Percentiles rank a stretch among this genome's conserved stretches.
Conservation (phyloP, 495 filamentous ascomycete species). For the Astrothelium macrocarpum region DNA sequence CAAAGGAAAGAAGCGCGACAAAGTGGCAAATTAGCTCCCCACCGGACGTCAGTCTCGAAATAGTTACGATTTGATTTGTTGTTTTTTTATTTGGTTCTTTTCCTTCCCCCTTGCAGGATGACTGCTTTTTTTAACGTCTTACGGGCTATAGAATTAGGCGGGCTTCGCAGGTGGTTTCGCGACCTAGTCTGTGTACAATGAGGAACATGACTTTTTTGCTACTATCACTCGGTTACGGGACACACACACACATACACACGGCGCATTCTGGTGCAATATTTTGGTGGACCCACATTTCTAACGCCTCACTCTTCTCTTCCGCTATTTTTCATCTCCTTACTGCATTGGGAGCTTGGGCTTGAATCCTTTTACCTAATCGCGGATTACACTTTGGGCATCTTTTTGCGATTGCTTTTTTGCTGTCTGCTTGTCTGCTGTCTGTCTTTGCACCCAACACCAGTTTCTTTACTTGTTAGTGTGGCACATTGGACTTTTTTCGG, state of each 20-base stretch:
- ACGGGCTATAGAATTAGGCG: neutral
- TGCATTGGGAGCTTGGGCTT: constrained; percentile 3
- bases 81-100: too few species aligned
- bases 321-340: neutral
- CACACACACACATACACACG: neutral
- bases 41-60: neutral
- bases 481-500: neutral
- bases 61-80: constrained; percentile 5
- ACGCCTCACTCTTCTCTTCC: neutral
- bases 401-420: neutral
- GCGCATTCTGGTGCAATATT: neutral
- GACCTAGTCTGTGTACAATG: neutral
- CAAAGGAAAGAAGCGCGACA: neutral
- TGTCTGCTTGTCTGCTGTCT: neutral
- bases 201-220: neutral
- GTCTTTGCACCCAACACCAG: neutral
- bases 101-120: neutral
- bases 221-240: neutral
- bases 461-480: neutral
- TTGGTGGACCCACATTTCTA: neutral
- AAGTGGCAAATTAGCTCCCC: neutral
- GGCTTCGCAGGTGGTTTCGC: neutral
- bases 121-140: neutral
- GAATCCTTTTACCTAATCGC: neutral
- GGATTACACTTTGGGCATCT: neutral